phyloP scores from a whole-genome alignment of 106 monocot species.

The Dioscorea alata region DNA sequence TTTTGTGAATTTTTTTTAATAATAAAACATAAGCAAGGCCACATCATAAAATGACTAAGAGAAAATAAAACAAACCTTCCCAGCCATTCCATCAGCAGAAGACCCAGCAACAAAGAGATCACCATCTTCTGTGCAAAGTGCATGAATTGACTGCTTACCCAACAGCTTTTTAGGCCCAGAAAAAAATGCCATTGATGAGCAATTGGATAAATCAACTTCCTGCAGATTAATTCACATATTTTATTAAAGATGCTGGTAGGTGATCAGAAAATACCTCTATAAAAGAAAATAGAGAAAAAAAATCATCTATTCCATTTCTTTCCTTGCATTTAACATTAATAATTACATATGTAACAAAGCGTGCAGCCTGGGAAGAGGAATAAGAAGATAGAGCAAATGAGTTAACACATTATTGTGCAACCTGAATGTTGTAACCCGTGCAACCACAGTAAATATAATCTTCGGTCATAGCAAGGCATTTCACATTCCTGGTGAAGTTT shows the following conservation, averaged over 20 bases:
- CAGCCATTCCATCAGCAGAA: conserved; percentile 51
- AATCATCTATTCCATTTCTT: too few species aligned
- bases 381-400: too few species aligned
- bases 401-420: not conserved
- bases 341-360: too few species aligned
- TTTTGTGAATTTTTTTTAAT: not conserved
- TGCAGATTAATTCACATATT: conserved; percentile 7
- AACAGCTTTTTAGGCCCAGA: conserved; percentile 41
- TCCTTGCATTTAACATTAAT: too few species aligned
- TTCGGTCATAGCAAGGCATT: conserved; percentile 38
- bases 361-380: too few species aligned
- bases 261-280: too few species aligned
- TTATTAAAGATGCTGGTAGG: too few species aligned
- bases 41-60: not conserved
- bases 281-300: too few species aligned
- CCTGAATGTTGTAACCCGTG: conserved; percentile 48
- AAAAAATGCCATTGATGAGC: conserved; percentile 33
- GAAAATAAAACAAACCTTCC: conserved; percentile 29
- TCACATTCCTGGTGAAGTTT: conserved; percentile 41
- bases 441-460: conserved; percentile 41
- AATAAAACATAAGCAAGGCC: not conserved
- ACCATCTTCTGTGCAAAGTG: conserved; percentile 29
- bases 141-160: conserved; percentile 37
- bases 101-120: conserved; percentile 43
- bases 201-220: conserved; percentile 37